Conservation (phyloP, 768 basidiomycete species). For the Boletus sensibilis region DNA sequence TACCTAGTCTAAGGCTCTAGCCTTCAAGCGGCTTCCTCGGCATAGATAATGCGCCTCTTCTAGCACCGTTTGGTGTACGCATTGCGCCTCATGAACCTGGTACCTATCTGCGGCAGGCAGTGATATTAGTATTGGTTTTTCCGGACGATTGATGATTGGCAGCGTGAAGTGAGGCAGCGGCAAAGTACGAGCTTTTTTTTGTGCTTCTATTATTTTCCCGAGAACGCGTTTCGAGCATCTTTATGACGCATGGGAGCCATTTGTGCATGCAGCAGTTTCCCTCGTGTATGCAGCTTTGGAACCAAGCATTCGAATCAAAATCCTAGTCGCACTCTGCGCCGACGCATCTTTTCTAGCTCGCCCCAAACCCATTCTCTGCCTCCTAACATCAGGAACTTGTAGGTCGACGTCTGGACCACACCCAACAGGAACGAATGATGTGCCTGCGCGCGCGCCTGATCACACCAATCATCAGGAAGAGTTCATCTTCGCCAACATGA, state of each 20-base stretch:
- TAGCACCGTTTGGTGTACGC: neutral
- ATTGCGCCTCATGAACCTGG: neutral
- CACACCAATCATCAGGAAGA: neutral
- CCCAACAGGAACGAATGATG: neutral
- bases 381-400: neutral
- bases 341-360: neutral
- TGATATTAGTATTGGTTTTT: slow-evolving; percentile 3
- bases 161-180: slow-evolving; percentile 10
- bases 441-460: neutral
- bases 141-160: neutral
- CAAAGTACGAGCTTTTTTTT: slow-evolving; percentile 15
- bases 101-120: slow-evolving; percentile 1
- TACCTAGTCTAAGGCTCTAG: slow-evolving; percentile 8
- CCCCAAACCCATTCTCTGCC: neutral
- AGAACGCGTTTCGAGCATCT: slow-evolving; percentile 1
- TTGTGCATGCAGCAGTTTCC: neutral
- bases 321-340: too few relatives aligned
- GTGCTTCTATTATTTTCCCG: neutral
- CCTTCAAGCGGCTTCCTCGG: neutral
- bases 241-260: neutral
- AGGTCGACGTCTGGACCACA: neutral
- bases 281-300: neutral
- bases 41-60: neutral
- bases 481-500: neutral
- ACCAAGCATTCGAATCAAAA: neutral